These are phyloP conservation scores for Zoysia japonica DNA, from an alignment of 176 grass and related monocot species.

Conservation along the genomic window DNA sequence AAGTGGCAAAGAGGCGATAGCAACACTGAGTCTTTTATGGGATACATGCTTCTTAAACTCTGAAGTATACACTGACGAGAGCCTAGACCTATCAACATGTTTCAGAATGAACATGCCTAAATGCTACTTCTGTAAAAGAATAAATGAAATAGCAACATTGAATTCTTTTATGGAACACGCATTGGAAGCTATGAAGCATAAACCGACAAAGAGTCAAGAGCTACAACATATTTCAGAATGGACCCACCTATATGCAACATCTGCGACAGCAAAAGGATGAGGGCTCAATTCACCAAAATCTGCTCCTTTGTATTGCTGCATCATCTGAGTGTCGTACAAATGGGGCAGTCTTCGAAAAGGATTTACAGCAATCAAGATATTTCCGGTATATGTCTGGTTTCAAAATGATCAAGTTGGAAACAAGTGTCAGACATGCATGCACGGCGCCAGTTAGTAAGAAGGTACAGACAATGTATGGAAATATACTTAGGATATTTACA, in stretches of 20 bases:
- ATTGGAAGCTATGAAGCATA: slow-evolving; percentile 13
- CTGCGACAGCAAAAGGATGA: slow-evolving; percentile 95
- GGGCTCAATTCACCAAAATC: slow-evolving; percentile 95
- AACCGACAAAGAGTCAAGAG: slow-evolving; percentile 10
- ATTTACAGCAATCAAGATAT: slow-evolving; percentile 97
- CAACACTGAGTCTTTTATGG: neutral
- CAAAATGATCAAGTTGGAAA: slow-evolving; percentile 29
- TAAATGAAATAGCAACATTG: neutral
- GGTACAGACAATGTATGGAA: slow-evolving; percentile 1
- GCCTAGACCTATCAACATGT: neutral
- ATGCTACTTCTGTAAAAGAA: neutral
- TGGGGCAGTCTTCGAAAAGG: slow-evolving; percentile 95
- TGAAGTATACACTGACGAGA: neutral
- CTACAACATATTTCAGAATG: slow-evolving; percentile 33
- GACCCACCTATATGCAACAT: slow-evolving; percentile 94
- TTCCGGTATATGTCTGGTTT: slow-evolving; percentile 91
- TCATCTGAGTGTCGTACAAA: slow-evolving; percentile 95
- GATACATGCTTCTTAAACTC: neutral
- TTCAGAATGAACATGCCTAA: neutral
- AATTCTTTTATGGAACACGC: slow-evolving; percentile 17
- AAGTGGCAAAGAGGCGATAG: neutral
- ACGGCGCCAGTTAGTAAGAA: neutral
- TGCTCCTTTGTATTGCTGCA: slow-evolving; percentile 97
- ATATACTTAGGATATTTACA: slow-evolving; percentile 1
- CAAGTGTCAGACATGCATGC: slow-evolving; percentile 25